Percentiles rank a stretch among this genome's conserved stretches.
phyloP scores from a whole-genome alignment of 2,329 filamentous ascomycete genomes.

The Sarocladium brachiariae region DNA sequence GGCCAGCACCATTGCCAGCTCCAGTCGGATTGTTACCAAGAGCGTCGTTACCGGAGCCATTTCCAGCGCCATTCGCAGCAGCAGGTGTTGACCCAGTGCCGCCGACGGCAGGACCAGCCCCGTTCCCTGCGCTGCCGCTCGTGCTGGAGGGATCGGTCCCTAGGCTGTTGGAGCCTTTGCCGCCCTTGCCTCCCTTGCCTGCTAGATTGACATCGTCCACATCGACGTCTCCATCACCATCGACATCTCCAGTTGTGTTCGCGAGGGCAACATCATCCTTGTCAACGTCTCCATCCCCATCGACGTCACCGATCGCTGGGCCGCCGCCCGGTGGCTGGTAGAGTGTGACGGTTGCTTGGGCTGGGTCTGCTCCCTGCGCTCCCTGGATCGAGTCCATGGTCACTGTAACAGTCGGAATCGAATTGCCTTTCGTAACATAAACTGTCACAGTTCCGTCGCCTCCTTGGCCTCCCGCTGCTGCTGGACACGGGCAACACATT shows the following conservation, averaged over 20 bases:
- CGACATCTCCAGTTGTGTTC: conserved; percentile 3
- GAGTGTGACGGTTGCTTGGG: conserved; percentile 16
- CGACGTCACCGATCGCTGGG: conserved; percentile 1
- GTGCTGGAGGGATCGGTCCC: neutral
- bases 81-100: no score
- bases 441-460: conserved; percentile 20
- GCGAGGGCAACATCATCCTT: neutral
- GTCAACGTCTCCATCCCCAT: neutral
- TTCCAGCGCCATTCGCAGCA: no score
- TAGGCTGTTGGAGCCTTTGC: neutral
- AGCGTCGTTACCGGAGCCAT: neutral
- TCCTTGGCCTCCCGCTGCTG: conserved; percentile 11
- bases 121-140: neutral
- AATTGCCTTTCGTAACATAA: conserved; percentile 22
- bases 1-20: neutral
- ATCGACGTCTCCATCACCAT: conserved; percentile 4
- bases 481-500: conserved; percentile 24
- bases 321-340: conserved; percentile 11
- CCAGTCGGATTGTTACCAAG: neutral
- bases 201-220: neutral
- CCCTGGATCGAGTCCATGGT: conserved; percentile 19
- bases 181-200: neutral
- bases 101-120: neutral
- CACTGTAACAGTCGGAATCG: conserved; percentile 17
- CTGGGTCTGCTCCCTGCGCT: conserved; percentile 13